Base-by-base conservation (phyloP, 495 filamentous ascomycete species). In the Neurospora terricola region DNA sequence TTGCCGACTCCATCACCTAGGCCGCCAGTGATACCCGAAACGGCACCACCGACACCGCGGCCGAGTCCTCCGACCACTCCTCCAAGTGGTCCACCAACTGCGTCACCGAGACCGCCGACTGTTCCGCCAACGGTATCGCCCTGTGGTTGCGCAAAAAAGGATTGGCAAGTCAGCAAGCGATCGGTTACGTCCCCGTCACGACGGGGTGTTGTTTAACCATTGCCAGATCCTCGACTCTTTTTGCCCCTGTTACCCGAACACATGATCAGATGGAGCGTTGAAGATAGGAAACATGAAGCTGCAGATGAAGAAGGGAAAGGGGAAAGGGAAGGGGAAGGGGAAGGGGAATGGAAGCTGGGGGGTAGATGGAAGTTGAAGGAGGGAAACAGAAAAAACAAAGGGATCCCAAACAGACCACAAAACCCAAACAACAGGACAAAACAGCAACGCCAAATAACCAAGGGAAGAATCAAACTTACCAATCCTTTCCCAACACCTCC, bases 1-100 rank as follows among this genome's bases (percentile, higher is more conserved):
- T 78, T 78, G n/a, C 76, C 76, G 10, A 78, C 75, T 11, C 76
- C 76, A 36, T 75, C 72, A 3, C 76, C 76, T 14, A 78, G 27
- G 4, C 76, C 76, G 1, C 76, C 76, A 34, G 76, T 78, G 9
- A 78, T 72, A 27, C 76, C 76, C 0, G 54, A 66, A 23, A 78
- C 76, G 0, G 76, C 76, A 45, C 72, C 72, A 34, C 76, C 76
- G 0, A 78, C 76, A 16, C 76, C 76, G 0, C 75, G 73, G 8
- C 76, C 76, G 23, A 76, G 37, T 14, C 76, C 76, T 23, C 75
- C 73, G 27, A 78, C 76, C 5, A 78, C n/a, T 11, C 76, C 76
- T 16, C 76, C 76, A 5, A 78, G 75, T 5, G 76, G 76, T 21
- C 76, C 76, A 6, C 75, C 75, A 21, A 78, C 75, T 37, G 75